These are phyloP conservation scores for Hyaloscypha bicolor DNA, from an alignment of 495 filamentous ascomycete genomes.

Conservation along the genomic window DNA sequence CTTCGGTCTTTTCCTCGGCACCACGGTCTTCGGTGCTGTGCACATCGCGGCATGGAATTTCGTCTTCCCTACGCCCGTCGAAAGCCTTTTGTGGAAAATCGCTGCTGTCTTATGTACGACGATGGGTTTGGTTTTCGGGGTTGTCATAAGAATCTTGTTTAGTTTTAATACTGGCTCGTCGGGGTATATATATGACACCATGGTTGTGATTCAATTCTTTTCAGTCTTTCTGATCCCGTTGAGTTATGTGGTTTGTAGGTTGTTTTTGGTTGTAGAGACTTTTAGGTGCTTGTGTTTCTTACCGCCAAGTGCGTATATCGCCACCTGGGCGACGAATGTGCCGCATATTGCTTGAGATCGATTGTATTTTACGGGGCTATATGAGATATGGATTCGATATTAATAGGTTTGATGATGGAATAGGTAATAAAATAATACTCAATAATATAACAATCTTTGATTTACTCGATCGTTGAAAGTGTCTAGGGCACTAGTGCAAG, in stretches of 20 bases:
- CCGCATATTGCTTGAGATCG: background rate
- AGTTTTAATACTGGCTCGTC: no score
- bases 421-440: no score
- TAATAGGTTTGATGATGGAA: no score
- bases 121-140: background rate
- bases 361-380: no score
- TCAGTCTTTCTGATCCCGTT: no score
- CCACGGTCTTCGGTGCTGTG: constrained; percentile 35
- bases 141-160: no score
- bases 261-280: constrained; percentile 15
- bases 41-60: constrained; percentile 44
- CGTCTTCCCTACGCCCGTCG: constrained; percentile 39
- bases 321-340: background rate
- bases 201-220: no score
- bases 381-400: no score
- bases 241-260: background rate
- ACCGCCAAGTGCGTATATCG: constrained; percentile 1
- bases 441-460: no score
- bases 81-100: constrained; percentile 39
- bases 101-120: constrained; percentile 9
- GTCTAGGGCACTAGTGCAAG: no score
- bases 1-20: constrained; percentile 3
- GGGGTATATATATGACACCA: no score
- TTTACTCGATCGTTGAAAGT: no score
- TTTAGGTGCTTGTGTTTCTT: constrained; percentile 14